Percentiles rank a stretch among this genome's conserved stretches.
Conservation (phyloP, 352 stramenopile genomes). For the Peronosclerospora sorghi region DNA sequence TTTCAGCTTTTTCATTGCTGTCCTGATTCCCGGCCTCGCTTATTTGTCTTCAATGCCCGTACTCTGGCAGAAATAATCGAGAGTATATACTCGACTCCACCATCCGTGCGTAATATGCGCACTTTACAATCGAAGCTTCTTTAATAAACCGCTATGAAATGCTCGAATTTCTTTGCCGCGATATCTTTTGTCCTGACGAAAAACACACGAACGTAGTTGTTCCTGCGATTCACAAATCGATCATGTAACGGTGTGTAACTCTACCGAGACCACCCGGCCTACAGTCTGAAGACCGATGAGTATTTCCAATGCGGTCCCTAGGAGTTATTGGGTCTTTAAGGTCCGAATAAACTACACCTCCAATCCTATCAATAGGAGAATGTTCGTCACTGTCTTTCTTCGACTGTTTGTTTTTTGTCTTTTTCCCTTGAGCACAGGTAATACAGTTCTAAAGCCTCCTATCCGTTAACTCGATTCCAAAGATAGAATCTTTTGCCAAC, state of each 20-base stretch:
- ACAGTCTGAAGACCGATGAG: conserved; percentile 12
- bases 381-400: conserved; percentile 1
- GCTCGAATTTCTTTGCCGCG: too few relatives aligned
- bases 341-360: too few relatives aligned
- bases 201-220: too few relatives aligned
- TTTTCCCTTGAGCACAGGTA: conserved; percentile 6
- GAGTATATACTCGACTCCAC: too few relatives aligned
- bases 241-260: neutral
- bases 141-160: conserved; percentile 4
- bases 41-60: conserved; percentile 9
- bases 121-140: neutral
- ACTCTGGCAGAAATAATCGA: conserved; percentile 18
- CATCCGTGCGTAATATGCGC: too few relatives aligned
- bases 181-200: too few relatives aligned
- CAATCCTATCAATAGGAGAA: too few relatives aligned
- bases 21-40: too few relatives aligned
- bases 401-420: conserved; percentile 1
- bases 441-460: conserved; percentile 2
- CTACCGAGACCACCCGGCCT: neutral
- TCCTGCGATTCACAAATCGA: neutral
- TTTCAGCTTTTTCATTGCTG: too few relatives aligned
- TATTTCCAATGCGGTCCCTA: too few relatives aligned
- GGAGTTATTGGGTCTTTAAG: too few relatives aligned
- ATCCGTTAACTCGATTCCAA: conserved; percentile 2
- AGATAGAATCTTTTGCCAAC: neutral